Conservation (phyloP, 257 asterid species). For the Nyctanthes arbortristis region DNA sequence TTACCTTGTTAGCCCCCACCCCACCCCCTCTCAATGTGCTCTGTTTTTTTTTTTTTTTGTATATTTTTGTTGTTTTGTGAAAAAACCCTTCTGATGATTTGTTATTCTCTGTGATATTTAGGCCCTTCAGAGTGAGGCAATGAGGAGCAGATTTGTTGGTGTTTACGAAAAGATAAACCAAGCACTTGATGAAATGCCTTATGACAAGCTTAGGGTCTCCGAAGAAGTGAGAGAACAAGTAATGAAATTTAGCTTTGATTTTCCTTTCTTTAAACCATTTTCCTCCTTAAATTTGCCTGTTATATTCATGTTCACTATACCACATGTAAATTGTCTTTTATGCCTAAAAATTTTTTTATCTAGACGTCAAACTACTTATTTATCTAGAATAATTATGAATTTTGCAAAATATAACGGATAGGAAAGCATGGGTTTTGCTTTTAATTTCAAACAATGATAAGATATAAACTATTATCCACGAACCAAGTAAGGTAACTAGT, state of each 20-base stretch:
- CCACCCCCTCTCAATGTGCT: background rate
- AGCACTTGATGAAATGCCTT: conserved; percentile 42
- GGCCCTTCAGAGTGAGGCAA: conserved; percentile 61
- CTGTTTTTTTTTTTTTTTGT: background rate
- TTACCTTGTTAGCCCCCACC: conserved; percentile 41
- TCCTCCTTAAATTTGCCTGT: background rate
- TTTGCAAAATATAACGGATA: too few relatives aligned
- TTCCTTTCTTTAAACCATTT: background rate
- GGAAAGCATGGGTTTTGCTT: too few relatives aligned
- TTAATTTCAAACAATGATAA: too few relatives aligned
- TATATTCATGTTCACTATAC: background rate
- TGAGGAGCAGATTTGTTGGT: conserved; percentile 46
- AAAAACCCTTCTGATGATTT: background rate
- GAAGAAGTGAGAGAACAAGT: conserved; percentile 70
- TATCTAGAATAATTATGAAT: too few relatives aligned
- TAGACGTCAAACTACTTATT: too few relatives aligned
- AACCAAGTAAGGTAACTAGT: too few relatives aligned
- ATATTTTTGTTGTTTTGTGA: background rate
- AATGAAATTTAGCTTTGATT: background rate
- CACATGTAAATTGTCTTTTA: background rate
- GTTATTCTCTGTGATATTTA: conserved; percentile 8
- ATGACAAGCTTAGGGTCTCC: conserved; percentile 50
- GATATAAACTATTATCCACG: too few relatives aligned
- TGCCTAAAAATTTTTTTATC: too few relatives aligned
- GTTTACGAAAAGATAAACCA: conserved; percentile 47